Percentiles rank a stretch among this genome's conserved stretches.
Evolutionary conservation across 495 filamentous ascomycete genomes (phyloP).

Genomic region (Penicillium pancosmium): DNA sequence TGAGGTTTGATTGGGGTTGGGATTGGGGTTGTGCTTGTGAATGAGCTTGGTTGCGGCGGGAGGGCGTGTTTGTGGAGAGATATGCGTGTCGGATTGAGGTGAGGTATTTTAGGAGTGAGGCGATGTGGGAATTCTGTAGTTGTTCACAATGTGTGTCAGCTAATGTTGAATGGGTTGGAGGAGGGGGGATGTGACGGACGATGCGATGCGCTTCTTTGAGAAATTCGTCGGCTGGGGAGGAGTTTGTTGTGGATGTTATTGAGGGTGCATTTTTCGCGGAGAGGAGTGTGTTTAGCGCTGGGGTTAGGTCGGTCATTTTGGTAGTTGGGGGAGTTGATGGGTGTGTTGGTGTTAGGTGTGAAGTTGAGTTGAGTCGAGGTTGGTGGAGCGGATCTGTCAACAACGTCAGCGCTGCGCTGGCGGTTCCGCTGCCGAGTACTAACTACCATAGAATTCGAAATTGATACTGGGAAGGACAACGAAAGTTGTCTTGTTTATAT

Average conservation of each 20-base stretch:
- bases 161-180: constrained; percentile 10
- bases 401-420: constrained; percentile 4
- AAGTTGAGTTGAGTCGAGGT: not conserved
- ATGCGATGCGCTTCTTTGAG: constrained; percentile 95
- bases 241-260: constrained; percentile 6
- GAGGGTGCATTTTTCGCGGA: constrained; percentile 44
- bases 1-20: constrained; percentile 46
- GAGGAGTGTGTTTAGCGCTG: constrained; percentile 63
- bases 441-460: not conserved
- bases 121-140: constrained; percentile 79
- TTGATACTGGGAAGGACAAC: too few species aligned
- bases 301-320: constrained; percentile 71
- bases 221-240: constrained; percentile 69
- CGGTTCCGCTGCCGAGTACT: not conserved
- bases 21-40: constrained; percentile 25
- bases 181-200: constrained; percentile 49
- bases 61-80: constrained; percentile 71
- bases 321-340: not conserved
- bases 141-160: not conserved
- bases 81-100: constrained; percentile 84
- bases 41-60: constrained; percentile 40
- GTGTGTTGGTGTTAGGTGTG: not conserved
- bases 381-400: constrained; percentile 3
- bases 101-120: constrained; percentile 74
- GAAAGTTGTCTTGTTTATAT: too few species aligned